Evolutionary conservation across 1,139 yeast species (phyloP), one percentile per base, ranked within the genome.

Genomic region (Sugiyamaella sp.): DNA sequence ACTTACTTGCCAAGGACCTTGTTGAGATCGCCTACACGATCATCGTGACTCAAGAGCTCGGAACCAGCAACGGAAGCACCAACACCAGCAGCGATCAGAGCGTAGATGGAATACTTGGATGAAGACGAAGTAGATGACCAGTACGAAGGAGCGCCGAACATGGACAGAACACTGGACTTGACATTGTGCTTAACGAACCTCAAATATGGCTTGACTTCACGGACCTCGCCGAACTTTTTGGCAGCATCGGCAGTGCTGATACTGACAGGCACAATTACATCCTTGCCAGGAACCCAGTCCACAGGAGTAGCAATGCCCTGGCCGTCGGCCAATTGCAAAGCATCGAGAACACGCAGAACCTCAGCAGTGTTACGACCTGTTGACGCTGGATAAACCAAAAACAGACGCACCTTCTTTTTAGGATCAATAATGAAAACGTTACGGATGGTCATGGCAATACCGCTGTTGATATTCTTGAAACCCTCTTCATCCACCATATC

Each of bases 401-500:
- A 83, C 68, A 88, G 78, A 73, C 97, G 84, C 67, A 89, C 81
- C 74, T 86, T 89, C 80, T 89, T 89, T 61, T 76, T 70, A 57
- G 97, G 96, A 72, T 89, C 97, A 69, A 89, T 88, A 70, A 89
- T 76, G 73, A 85, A 89, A 46, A 89, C 96, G 17, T 93, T 85
- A 76, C 97, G 86, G 71, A 89, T 86, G 57, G 96, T 88, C 71
- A 85, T 80, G 53, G 87, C 89, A 53, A 80, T 70, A 20, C 72
- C 73, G 58, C 89, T 87, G 71, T 79, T 80, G 66, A 89, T 77
- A 71, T 87, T 86, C 73, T 86, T 79, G 76, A 87, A 86, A 54
- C 91, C 96, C 64, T 84, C 88, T 73, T 88, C 90, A 71, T 89
- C 95, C 63, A 89, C 86, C 97, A 89, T 89, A 70, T 89, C 96